Evolutionary conservation across 108 stramenopile species (phyloP).

Genomic region (Cyclotella cryptica): DNA sequence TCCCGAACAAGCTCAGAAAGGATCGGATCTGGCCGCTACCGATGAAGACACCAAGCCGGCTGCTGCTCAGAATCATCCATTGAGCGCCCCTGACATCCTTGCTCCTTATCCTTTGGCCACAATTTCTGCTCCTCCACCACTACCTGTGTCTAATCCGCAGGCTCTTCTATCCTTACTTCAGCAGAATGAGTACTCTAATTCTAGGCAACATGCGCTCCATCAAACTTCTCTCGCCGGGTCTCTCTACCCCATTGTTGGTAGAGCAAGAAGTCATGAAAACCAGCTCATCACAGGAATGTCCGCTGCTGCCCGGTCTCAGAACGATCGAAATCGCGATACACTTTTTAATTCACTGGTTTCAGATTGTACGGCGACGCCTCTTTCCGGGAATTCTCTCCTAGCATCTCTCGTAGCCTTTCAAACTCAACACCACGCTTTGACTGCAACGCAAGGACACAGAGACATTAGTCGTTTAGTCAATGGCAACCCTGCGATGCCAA

Average conservation of each 20-base stretch:
- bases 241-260: background rate
- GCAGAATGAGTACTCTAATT: background rate
- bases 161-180: background rate
- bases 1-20: background rate
- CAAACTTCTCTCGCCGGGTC: background rate
- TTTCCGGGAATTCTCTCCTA: background rate
- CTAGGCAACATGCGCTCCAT: background rate
- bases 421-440: background rate
- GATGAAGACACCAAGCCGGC: conserved; percentile 1
- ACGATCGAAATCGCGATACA: background rate
- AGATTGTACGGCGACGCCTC: background rate
- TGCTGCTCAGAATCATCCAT: background rate
- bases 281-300: background rate
- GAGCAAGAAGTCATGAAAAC: background rate
- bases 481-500: background rate
- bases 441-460: background rate
- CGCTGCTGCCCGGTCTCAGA: background rate
- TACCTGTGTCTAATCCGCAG: background rate
- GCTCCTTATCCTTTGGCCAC: background rate
- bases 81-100: background rate
- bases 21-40: background rate
- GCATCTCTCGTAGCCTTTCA: background rate
- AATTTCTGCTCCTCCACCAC: background rate
- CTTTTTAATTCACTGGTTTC: background rate
- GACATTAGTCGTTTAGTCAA: background rate